Evolutionary conservation across 345 rosid genomes (phyloP).

Genomic region (Arabidopsis arenosa): DNA sequence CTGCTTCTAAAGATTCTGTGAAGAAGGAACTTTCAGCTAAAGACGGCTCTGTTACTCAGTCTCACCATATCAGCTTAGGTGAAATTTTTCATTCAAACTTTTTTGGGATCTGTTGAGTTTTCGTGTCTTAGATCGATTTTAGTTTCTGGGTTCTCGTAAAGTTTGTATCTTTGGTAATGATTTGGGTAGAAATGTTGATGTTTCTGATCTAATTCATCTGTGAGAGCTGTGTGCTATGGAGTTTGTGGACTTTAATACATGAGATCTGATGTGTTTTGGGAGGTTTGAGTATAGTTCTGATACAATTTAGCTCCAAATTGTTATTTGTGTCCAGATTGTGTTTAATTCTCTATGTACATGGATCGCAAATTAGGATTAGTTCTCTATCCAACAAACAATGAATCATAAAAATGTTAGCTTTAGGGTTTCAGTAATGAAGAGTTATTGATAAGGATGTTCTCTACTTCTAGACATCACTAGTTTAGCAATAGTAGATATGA

Average conservation of each 20-base stretch:
- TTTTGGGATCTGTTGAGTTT: slow-evolving; percentile 48
- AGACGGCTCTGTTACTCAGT: slow-evolving; percentile 75
- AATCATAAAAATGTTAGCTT: slow-evolving; percentile 13
- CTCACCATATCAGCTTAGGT: slow-evolving; percentile 84
- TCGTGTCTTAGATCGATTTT: slow-evolving; percentile 38
- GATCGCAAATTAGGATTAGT: slow-evolving; percentile 13
- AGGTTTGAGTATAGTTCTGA: slow-evolving; percentile 15
- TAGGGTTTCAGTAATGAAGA: background rate
- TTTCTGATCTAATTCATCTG: slow-evolving; percentile 52
- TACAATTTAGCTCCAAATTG: slow-evolving; percentile 25
- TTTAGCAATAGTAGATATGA: background rate
- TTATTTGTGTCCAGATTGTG: slow-evolving; percentile 27
- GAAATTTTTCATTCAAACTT: background rate
- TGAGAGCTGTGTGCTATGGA: slow-evolving; percentile 15
- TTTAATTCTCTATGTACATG: slow-evolving; percentile 1
- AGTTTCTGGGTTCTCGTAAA: slow-evolving; percentile 38
- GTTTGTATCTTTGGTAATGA: slow-evolving; percentile 37
- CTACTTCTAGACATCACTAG: slow-evolving; percentile 14
- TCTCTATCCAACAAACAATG: slow-evolving; percentile 1
- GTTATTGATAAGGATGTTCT: background rate
- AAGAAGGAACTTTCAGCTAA: slow-evolving; percentile 75
- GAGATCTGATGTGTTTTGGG: slow-evolving; percentile 55
- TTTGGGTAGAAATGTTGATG: slow-evolving; percentile 36
- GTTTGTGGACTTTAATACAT: slow-evolving; percentile 18
- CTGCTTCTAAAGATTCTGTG: slow-evolving; percentile 65